Evolutionary conservation across 2,329 filamentous ascomycete genomes (phyloP).

Genomic region (Phoma sp.): DNA sequence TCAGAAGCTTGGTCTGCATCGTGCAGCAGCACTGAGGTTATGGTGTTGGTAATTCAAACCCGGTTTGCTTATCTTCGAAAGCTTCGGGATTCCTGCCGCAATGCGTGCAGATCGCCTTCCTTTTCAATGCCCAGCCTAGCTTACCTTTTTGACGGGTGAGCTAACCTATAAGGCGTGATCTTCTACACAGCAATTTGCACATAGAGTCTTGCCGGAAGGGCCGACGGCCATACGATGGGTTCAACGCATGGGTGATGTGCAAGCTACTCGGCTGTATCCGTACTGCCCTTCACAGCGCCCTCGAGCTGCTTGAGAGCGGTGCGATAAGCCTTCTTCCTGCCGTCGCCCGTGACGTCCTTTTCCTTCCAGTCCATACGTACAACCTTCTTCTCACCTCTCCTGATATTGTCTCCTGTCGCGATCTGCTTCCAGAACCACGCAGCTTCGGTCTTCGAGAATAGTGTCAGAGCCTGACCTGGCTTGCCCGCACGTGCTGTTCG

Average conservation of each 20-base stretch:
- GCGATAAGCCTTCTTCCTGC: conserved; percentile 53
- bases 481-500: conserved; percentile 85
- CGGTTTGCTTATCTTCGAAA: conserved; percentile 12
- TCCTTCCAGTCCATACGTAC: conserved; percentile 53
- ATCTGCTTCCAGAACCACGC: conserved; percentile 93
- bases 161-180: background rate
- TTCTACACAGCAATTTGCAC: background rate
- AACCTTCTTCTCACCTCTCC: conserved; percentile 54
- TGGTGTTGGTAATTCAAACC: background rate
- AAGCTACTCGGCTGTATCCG: conserved; percentile 18
- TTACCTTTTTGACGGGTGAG: background rate
- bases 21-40: background rate
- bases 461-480: conserved; percentile 80
- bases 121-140: background rate
- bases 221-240: conserved; percentile 11
- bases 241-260: conserved; percentile 2
- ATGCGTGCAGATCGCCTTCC: conserved; percentile 7
- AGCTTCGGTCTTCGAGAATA: conserved; percentile 81
- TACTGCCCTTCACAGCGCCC: conserved; percentile 60
- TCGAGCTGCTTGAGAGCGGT: conserved; percentile 67
- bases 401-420: conserved; percentile 62
- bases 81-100: conserved; percentile 9
- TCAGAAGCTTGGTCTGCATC: conserved; percentile 22
- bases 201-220: conserved; percentile 1
- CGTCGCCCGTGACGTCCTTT: conserved; percentile 49